Evolutionary conservation across 345 rosid genomes (phyloP), one percentile per base, ranked within the genome.

Genomic region (Populus pruinosa): DNA sequence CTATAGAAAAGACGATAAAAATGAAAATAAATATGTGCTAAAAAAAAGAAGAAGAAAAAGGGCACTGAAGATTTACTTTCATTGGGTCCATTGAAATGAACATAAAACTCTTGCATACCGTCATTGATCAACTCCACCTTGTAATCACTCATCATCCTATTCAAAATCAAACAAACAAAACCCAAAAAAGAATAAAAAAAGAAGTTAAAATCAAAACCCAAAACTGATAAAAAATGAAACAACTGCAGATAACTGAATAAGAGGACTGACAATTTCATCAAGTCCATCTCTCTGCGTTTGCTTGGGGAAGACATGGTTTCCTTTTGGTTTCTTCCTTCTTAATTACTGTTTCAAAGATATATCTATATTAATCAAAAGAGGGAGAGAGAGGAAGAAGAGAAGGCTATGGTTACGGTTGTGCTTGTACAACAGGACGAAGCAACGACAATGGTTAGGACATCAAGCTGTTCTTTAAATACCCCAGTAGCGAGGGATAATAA

Each of bases 211-310:
- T 20, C 5, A 25, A 6, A 16, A 6, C 38, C 23, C 20, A 14
- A 1, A 10, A 21, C 3, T 41, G 50, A 38, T 0, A 59, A 36
- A 3, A 18, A 11, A 9, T 3, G 2, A 35, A 61, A 27, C 31
- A 36, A 50, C 12, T 21, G 18, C 18, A 63, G 65, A 39, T 38
- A 39, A 23, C 18, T 41, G 72, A 38, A 64, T 31, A 16, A 73
- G 78, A 36, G 21, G 31, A 83, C 76, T 74, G 12, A 91, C 93
- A 91, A 76, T 85, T 90, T 91, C 96, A 88, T 90, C 88, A 88
- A 81, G 82, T 91, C 96, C 92, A 85, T 90, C 84, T 90, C 92
- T 69, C 96, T 77, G 81, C 95, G 92, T 81, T 91, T 91, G 89
- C 90, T 90, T 18, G 93, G 93, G 23, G 90, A 90, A 71, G 96